Conservation (phyloP, 169 alveolate species). For the Blepharisma undulans region DNA sequence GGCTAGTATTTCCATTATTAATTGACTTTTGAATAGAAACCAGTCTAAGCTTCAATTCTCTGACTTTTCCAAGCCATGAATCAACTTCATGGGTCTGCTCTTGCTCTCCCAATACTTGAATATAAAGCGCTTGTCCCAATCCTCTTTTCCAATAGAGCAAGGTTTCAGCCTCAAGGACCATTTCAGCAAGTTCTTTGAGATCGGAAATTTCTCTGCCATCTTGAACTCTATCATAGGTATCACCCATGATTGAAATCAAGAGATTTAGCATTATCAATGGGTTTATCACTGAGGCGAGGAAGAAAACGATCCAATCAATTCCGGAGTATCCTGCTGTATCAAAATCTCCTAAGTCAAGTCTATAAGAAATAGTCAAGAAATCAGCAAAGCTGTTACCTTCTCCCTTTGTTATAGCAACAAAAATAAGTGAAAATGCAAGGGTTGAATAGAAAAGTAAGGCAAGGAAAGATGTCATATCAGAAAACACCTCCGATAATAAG, state of each 20-base stretch:
- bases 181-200: neutral
- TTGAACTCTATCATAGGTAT: neutral
- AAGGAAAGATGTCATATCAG: neutral
- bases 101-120: neutral
- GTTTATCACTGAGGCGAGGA: neutral
- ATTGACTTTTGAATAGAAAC: neutral
- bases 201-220: neutral
- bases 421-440: neutral
- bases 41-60: neutral
- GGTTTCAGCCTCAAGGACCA: neutral
- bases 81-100: neutral
- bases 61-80: neutral
- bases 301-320: neutral
- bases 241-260: slow-evolving; percentile 5
- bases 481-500: neutral
- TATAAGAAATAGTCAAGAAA: neutral
- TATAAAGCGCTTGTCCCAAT: neutral
- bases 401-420: neutral
- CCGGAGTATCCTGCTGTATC: neutral
- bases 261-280: slow-evolving; percentile 19
- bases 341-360: slow-evolving; percentile 1
- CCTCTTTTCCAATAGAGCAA: neutral
- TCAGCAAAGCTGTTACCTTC: neutral
- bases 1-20: neutral
- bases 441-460: neutral